Conservation (phyloP, 768 basidiomycete species). For the Podaxis sp. region DNA sequence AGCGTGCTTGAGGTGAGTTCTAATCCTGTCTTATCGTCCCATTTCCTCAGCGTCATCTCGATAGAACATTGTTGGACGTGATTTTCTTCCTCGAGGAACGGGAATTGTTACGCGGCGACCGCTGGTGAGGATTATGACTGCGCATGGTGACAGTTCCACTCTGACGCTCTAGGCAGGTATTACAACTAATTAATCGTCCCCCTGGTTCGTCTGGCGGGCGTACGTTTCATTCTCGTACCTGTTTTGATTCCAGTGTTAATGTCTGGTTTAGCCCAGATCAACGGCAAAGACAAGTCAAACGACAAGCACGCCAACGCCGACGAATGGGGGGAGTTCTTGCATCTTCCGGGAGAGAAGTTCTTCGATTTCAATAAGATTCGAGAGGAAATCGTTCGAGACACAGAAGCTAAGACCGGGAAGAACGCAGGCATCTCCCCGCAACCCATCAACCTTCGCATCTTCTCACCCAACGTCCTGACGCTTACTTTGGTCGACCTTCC, state of each 20-base stretch:
- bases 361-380: slow-evolving; percentile 97
- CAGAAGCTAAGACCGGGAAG: slow-evolving; percentile 97
- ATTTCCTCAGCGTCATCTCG: slow-evolving; percentile 12
- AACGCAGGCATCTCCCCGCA: slow-evolving; percentile 97
- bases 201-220: slow-evolving; percentile 37
- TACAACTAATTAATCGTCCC: slow-evolving; percentile 92
- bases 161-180: slow-evolving; percentile 46
- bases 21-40: neutral
- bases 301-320: slow-evolving; percentile 85
- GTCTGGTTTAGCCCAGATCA: slow-evolving; percentile 33
- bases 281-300: slow-evolving; percentile 46
- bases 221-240: neutral
- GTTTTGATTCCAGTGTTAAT: neutral
- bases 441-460: slow-evolving; percentile 97
- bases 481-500: slow-evolving; percentile 97
- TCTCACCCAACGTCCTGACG: slow-evolving; percentile 95
- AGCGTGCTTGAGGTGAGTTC: slow-evolving; percentile 79
- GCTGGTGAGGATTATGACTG: slow-evolving; percentile 52
- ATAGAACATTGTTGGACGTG: slow-evolving; percentile 96
- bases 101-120: slow-evolving; percentile 98
- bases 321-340: slow-evolving; percentile 99
- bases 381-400: slow-evolving; percentile 94
- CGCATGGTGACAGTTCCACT: neutral
- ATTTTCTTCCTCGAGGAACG: slow-evolving; percentile 97
- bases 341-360: slow-evolving; percentile 95